Evolutionary conservation across 2,329 filamentous ascomycete species (phyloP).

Genomic region (Pseudogymnoascus sp.): DNA sequence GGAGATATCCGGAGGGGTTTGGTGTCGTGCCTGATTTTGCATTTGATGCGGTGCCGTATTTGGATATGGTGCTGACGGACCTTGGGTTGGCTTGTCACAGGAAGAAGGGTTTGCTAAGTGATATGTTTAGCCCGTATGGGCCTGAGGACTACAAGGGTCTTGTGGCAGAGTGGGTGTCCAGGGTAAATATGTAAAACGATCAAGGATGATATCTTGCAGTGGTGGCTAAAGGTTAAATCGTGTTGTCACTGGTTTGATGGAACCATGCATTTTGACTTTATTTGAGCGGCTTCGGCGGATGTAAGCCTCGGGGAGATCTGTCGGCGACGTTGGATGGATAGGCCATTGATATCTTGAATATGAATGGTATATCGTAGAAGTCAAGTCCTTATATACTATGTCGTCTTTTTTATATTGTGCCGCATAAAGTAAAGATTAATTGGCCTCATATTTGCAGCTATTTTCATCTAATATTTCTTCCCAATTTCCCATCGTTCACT

Average conservation of each 20-base stretch:
- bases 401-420: neutral
- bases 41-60: conserved; percentile 68
- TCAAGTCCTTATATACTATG: neutral
- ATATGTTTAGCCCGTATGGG: conserved; percentile 39
- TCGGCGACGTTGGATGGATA: neutral
- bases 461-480: neutral
- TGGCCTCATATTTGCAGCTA: neutral
- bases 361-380: neutral
- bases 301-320: neutral
- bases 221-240: neutral
- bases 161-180: conserved; percentile 35
- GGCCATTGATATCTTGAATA: neutral
- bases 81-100: conserved; percentile 51
- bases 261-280: neutral
- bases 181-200: neutral
- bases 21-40: conserved; percentile 62
- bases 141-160: conserved; percentile 39
- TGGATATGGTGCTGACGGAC: conserved; percentile 61
- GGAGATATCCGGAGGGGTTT: conserved; percentile 61
- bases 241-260: neutral
- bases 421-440: neutral
- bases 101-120: conserved; percentile 40
- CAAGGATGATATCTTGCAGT: neutral
- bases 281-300: neutral
- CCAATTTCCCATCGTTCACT: neutral